A percentile compares a stretch with the other conserved stretches of the same genome.
Evolutionary conservation across 2,329 filamentous ascomycete genomes (phyloP).

Genomic region (Beauveria sp.): DNA sequence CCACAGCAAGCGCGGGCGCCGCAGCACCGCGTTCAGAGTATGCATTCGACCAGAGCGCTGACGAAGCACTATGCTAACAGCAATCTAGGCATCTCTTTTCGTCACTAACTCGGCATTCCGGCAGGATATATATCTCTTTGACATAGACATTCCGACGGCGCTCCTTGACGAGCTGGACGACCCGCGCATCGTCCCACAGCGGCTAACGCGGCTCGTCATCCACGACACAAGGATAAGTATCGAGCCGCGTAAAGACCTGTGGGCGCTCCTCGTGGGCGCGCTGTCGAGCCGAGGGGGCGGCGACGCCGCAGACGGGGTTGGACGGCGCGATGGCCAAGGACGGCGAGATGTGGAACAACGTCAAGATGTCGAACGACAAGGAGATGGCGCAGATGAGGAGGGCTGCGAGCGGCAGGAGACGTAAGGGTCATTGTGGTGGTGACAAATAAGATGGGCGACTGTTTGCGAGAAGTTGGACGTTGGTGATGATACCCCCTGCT

Average conservation of each 20-base stretch:
- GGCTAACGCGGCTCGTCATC: neutral
- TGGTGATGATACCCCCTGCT: neutral
- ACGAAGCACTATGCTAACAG: too few species aligned
- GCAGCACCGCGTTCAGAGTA: neutral
- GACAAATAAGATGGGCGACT: neutral
- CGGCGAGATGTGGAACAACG: neutral
- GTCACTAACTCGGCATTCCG: too few species aligned
- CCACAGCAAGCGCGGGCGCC: neutral
- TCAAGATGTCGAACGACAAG: neutral
- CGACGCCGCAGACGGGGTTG: neutral
- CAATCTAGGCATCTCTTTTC: too few species aligned
- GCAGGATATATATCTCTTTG: too few species aligned
- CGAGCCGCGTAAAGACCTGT: neutral
- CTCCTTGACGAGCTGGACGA: neutral
- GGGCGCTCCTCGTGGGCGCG: neutral
- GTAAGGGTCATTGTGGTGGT: neutral
- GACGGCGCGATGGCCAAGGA: slow-evolving; percentile 11
- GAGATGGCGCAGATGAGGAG: neutral
- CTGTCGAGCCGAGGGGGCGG: neutral
- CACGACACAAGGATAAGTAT: neutral
- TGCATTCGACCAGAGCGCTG: neutral
- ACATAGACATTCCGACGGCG: neutral
- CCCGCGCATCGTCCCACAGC: neutral
- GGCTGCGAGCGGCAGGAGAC: neutral
- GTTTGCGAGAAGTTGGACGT: neutral